phyloP scores from a whole-genome alignment of 768 basidiomycete genomes.

The Lentinula edodes region DNA sequence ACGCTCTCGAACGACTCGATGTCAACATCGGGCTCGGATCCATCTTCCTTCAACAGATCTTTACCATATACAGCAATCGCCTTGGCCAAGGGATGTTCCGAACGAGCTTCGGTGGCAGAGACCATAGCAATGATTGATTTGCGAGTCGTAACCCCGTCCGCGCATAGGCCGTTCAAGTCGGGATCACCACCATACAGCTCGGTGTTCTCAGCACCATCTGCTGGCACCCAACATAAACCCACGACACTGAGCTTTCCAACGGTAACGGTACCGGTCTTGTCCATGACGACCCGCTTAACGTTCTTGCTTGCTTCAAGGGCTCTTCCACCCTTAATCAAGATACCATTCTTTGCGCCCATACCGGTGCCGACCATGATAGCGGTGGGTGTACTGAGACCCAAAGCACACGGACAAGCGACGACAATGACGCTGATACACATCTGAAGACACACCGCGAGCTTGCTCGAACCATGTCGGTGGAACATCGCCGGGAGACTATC shows the following conservation, averaged over 20 bases:
- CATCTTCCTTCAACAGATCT: slow-evolving; percentile 42
- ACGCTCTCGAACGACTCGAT: slow-evolving; percentile 80
- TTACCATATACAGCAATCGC: slow-evolving; percentile 84
- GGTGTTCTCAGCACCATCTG: slow-evolving; percentile 17
- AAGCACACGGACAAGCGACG: slow-evolving; percentile 96
- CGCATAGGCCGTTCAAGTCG: slow-evolving; percentile 40
- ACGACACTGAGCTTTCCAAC: slow-evolving; percentile 87
- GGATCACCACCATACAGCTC: slow-evolving; percentile 41
- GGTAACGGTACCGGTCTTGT: slow-evolving; percentile 98
- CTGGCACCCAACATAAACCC: slow-evolving; percentile 68
- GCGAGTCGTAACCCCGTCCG: slow-evolving; percentile 58
- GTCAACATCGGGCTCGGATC: slow-evolving; percentile 46
- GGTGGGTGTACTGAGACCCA: slow-evolving; percentile 94
- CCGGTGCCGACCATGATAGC: slow-evolving; percentile 99
- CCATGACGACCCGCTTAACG: slow-evolving; percentile 79
- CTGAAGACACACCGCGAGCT: slow-evolving; percentile 88
- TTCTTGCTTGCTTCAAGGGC: slow-evolving; percentile 88
- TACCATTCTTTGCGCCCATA: slow-evolving; percentile 93
- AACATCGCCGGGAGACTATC: slow-evolving; percentile 78
- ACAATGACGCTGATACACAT: slow-evolving; percentile 98
- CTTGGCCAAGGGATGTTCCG: slow-evolving; percentile 95
- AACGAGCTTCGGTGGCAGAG: slow-evolving; percentile 81
- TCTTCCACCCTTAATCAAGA: slow-evolving; percentile 94
- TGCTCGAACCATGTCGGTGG: slow-evolving; percentile 74
- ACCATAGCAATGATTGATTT: slow-evolving; percentile 73